Conservation (phyloP, 169 alveolate genomes). For the Theileria sp. region DNA sequence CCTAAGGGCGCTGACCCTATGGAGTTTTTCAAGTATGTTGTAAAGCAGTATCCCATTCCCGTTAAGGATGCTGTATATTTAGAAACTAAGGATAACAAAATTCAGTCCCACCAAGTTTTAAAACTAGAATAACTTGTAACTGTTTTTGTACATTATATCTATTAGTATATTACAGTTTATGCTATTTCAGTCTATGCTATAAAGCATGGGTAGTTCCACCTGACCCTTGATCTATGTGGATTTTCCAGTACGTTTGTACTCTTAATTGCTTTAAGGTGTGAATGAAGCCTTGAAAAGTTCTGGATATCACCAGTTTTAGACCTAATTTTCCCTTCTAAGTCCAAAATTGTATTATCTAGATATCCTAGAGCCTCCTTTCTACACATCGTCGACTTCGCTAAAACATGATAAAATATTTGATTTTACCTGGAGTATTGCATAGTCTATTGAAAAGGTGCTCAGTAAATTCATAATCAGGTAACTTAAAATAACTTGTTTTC, state of each 20-base stretch:
- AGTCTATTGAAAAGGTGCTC: conserved; percentile 45
- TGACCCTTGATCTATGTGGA: conserved; percentile 34
- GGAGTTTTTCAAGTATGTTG: conserved; percentile 25
- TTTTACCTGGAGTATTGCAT: conserved; percentile 47
- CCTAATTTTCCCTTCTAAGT: conserved; percentile 4
- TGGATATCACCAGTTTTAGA: background rate
- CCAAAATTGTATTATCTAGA: conserved; percentile 17
- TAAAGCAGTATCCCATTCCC: conserved; percentile 6
- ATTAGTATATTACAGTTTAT: background rate
- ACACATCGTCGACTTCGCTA: conserved; percentile 53
- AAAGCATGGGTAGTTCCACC: conserved; percentile 64
- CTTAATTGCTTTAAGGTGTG: conserved; percentile 29
- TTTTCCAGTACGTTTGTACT: conserved; percentile 24
- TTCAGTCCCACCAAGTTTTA: conserved; percentile 14
- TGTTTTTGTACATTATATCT: background rate
- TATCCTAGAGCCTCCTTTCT: conserved; percentile 23
- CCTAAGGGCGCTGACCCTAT: conserved; percentile 35
- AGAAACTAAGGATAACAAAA: conserved; percentile 23
- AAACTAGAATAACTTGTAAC: background rate
- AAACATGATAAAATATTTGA: background rate
- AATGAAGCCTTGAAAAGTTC: conserved; percentile 10
- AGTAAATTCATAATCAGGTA: background rate
- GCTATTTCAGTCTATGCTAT: background rate
- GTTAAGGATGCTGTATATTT: conserved; percentile 26
- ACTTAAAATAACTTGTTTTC: conserved; percentile 11